Evolutionary conservation across 2,329 filamentous ascomycete species (phyloP).

Genomic region (Cordyceps fumosorosea): DNA sequence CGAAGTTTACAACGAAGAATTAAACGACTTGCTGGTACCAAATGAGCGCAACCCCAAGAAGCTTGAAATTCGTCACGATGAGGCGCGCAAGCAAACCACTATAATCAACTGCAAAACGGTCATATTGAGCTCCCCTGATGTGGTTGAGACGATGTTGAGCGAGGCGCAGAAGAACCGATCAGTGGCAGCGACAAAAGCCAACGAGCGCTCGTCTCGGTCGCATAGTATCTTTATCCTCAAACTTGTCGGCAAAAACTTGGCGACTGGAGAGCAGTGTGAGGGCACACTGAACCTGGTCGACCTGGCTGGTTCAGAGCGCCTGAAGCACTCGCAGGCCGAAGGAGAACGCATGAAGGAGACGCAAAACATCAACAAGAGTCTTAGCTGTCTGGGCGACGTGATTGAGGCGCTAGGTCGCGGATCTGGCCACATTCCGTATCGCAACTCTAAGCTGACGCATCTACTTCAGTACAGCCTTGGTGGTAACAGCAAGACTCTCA

Average conservation of each 20-base stretch:
- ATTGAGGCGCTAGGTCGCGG: constrained; percentile 87
- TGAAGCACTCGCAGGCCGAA: constrained; percentile 80
- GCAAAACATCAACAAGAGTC: constrained; percentile 92
- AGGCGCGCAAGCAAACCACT: constrained; percentile 70
- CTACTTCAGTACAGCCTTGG: constrained; percentile 90
- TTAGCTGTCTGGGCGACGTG: constrained; percentile 89
- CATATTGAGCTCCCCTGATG: constrained; percentile 67
- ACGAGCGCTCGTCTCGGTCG: constrained; percentile 87
- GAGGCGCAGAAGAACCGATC: constrained; percentile 81
- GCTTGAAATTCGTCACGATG: constrained; percentile 84
- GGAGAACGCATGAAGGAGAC: constrained; percentile 89
- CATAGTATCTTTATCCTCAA: constrained; percentile 97
- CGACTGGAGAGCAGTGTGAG: constrained; percentile 78
- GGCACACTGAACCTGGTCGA: constrained; percentile 95
- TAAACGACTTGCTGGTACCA: constrained; percentile 73
- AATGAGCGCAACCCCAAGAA: constrained; percentile 61
- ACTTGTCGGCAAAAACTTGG: constrained; percentile 58
- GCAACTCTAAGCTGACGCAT: constrained; percentile 95
- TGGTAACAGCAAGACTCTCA: constrained; percentile 93
- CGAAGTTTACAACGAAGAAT: constrained; percentile 96
- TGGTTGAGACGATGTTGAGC: constrained; percentile 72
- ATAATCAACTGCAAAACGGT: constrained; percentile 77
- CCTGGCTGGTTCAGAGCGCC: constrained; percentile 83
- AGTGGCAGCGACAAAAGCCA: constrained; percentile 94
- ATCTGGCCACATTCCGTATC: constrained; percentile 80